Conservation (phyloP, 1,284 basidiomycete species). For the Malassezia furfur region DNA sequence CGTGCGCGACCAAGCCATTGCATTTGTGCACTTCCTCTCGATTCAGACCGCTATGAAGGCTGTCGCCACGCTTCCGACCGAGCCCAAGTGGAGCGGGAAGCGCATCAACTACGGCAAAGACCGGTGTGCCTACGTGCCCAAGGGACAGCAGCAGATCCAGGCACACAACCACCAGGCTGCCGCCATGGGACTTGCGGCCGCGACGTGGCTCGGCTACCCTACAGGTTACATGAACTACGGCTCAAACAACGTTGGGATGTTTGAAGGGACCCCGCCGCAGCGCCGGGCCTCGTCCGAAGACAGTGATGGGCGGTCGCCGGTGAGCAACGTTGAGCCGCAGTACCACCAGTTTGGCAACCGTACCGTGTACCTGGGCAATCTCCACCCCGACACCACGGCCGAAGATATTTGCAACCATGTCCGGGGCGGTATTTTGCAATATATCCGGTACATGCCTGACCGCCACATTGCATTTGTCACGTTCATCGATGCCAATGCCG, state of each 20-base stretch:
- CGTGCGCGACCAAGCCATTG: slow-evolving; percentile 46
- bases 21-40: slow-evolving; percentile 45
- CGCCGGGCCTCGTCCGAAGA: neutral
- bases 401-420: slow-evolving; percentile 49
- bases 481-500: slow-evolving; percentile 43
- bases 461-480: slow-evolving; percentile 47
- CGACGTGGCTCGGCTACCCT: slow-evolving; percentile 44
- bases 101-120: slow-evolving; percentile 46
- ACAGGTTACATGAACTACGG: slow-evolving; percentile 19
- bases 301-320: neutral
- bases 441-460: slow-evolving; percentile 42
- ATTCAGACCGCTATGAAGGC: slow-evolving; percentile 46
- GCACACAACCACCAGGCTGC: slow-evolving; percentile 47
- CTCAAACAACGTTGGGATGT: neutral
- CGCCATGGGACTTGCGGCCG: slow-evolving; percentile 45
- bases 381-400: slow-evolving; percentile 44
- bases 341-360: slow-evolving; percentile 44
- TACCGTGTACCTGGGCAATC: slow-evolving; percentile 46
- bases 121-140: slow-evolving; percentile 46
- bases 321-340: slow-evolving; percentile 11
- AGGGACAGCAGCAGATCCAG: slow-evolving; percentile 47
- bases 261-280: neutral
- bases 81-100: slow-evolving; percentile 39
- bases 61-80: slow-evolving; percentile 35
- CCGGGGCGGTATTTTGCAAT: slow-evolving; percentile 45